A percentile compares a stretch with the other conserved stretches of the same genome.
phyloP scores from a whole-genome alignment of 106 monocot species.

The Acanthochlamys bracteata region DNA sequence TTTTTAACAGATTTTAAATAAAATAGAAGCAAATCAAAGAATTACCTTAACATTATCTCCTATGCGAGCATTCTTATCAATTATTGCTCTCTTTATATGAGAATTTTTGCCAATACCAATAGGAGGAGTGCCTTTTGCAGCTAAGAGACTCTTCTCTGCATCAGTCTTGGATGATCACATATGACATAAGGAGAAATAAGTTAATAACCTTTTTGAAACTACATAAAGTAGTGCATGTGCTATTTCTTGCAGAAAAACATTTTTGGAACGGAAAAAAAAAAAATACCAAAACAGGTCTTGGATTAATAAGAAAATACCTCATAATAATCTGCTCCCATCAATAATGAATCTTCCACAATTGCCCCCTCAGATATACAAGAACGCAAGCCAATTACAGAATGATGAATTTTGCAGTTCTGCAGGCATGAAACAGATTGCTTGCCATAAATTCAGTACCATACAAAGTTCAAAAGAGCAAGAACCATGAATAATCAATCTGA shows the following conservation, averaged over 20 bases:
- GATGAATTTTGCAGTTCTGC: conserved; percentile 87
- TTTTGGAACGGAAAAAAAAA: too few species aligned
- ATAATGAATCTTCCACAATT: conserved; percentile 72
- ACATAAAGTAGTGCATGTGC: not conserved
- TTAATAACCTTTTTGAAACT: not conserved
- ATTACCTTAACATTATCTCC: conserved; percentile 94
- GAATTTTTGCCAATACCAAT: conserved; percentile 91
- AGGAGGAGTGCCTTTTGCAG: conserved; percentile 67
- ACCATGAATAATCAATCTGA: too few species aligned
- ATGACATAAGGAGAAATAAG: not conserved
- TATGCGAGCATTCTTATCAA: conserved; percentile 96
- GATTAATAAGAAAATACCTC: conserved; percentile 44
- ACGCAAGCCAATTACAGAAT: conserved; percentile 88
- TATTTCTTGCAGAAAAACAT: not conserved
- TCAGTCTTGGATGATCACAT: conserved; percentile 42
- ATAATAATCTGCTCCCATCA: conserved; percentile 99
- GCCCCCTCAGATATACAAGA: conserved; percentile 95
- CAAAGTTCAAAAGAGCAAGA: too few species aligned
- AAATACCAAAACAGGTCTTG: too few species aligned
- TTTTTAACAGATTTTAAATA: too few species aligned
- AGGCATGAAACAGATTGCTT: not conserved
- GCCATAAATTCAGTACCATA: too few species aligned
- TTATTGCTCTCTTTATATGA: conserved; percentile 83
- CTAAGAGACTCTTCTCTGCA: conserved; percentile 53
- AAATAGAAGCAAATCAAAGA: too few species aligned